phyloP scores from a whole-genome alignment of 1,284 basidiomycete species.

The Ustilago loliicola region DNA sequence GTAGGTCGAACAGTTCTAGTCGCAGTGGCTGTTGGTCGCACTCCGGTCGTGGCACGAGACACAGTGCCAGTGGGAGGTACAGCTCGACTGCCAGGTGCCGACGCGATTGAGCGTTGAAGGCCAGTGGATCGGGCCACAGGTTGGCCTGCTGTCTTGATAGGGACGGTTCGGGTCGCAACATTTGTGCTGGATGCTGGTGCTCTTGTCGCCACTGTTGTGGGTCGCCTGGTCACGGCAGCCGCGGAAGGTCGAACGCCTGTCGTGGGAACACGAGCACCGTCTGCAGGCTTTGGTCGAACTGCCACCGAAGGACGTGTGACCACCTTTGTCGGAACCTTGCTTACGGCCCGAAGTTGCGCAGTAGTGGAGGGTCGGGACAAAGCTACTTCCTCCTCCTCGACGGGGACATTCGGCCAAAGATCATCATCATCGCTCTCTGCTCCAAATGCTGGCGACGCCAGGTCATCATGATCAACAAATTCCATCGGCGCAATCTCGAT shows the following conservation, averaged over 20 bases:
- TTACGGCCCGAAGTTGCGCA: not conserved
- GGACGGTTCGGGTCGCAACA: not conserved
- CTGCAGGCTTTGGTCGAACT: not conserved
- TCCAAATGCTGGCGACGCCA: slow-evolving; percentile 4
- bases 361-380: not conserved
- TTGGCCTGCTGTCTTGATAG: slow-evolving; percentile 3
- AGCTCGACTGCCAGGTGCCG: slow-evolving; percentile 22
- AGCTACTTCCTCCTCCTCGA: not conserved
- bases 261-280: not conserved
- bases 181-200: not conserved
- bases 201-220: not conserved
- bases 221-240: not conserved
- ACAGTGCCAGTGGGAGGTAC: slow-evolving; percentile 3
- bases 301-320: not conserved
- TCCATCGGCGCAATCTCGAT: slow-evolving; percentile 27
- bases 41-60: not conserved
- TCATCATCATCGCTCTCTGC: slow-evolving; percentile 40
- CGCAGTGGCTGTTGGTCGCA: not conserved
- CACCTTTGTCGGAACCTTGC: not conserved
- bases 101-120: slow-evolving; percentile 38
- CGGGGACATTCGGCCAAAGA: slow-evolving; percentile 43
- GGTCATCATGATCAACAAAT: slow-evolving; percentile 1
- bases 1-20: slow-evolving; percentile 3
- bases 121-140: slow-evolving; percentile 14
- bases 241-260: slow-evolving; percentile 8